Evolutionary conservation across 2,329 filamentous ascomycete species (phyloP), one percentile per base, ranked within the genome.

Genomic region (Pleochaeta shiraiana): DNA sequence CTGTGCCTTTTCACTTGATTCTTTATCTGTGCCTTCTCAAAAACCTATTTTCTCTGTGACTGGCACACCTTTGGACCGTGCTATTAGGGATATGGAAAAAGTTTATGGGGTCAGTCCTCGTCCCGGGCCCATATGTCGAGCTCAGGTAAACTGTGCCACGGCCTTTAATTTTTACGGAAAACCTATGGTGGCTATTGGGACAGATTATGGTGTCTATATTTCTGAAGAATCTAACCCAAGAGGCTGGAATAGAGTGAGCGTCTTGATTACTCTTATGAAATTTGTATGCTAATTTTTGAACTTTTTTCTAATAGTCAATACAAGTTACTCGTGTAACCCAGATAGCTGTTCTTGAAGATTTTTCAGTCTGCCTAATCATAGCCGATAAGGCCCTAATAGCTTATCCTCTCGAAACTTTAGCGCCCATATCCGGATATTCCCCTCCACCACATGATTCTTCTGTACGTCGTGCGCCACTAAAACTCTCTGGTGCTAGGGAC

Each of bases 321-420:
- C 83, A 85, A 72, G 83, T 72, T 63, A 65, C 77, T 57, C 83
- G 84, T 65, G 91, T 98, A 19, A 95, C 92, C 1, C 93, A 98
- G 73, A 88, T 98, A 60, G 86, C 93, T 0, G 88, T 98, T 0
- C 82, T 98, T 6, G 95, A 98, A 72, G 93, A 97, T 68, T 97
- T 97, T 73, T 93, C 90, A 53, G 79, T 97, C 16, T 93, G 95
- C 73, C 79, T 98, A 31, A 80, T 98, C 66, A 90, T 97, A 68
- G 85, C 92, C 0, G 93, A 98, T 74, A 91, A 91, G 73, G 86
- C 88, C 16, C 79, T 98, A 30, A 89, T 96, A 68, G 91, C 92
- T 1, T 96, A 96, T 73, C 92, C 95, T 64, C 81, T 98, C 50
- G 95, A 98, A 71, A 84, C 90, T 6, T 82, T 98, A 61, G 82